Percentiles rank a stretch among this genome's conserved stretches.
phyloP scores from a whole-genome alignment of 2,329 filamentous ascomycete genomes.

The Talaromyces sp. region DNA sequence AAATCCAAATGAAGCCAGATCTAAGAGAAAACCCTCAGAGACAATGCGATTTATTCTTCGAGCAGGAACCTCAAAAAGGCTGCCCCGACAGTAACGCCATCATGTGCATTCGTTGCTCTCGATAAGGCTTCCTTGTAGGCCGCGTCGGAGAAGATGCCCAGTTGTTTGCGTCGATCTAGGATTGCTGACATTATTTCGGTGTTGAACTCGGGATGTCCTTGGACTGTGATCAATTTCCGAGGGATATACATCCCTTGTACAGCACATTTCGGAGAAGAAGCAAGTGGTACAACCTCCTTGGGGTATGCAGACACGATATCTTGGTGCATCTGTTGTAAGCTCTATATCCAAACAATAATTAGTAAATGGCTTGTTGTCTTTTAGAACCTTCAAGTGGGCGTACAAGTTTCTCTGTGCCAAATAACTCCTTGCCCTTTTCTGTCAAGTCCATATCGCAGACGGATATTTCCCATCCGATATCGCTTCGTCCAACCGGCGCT shows the following conservation, averaged over 20 bases:
- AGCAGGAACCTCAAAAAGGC: conserved; percentile 74
- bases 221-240: conserved; percentile 65
- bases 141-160: conserved; percentile 60
- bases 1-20: not conserved
- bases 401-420: conserved; percentile 61
- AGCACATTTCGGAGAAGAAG: conserved; percentile 60
- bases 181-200: conserved; percentile 10
- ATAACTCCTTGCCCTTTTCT: conserved; percentile 65
- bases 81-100: conserved; percentile 70
- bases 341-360: conserved; percentile 17
- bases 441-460: conserved; percentile 67
- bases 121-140: conserved; percentile 64
- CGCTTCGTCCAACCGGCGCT: conserved; percentile 61
- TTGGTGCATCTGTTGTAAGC: conserved; percentile 78
- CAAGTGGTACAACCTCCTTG: conserved; percentile 57
- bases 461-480: conserved; percentile 75
- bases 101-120: conserved; percentile 64
- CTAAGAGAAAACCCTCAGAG: not conserved
- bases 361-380: not conserved
- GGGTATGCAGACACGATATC: conserved; percentile 69
- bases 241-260: conserved; percentile 77
- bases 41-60: conserved; percentile 37
- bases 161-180: conserved; percentile 1
- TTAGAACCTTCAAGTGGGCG: conserved; percentile 15
- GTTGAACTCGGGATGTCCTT: conserved; percentile 84